A percentile compares a stretch with the other conserved stretches of the same genome.
Evolutionary conservation across 257 asterid species (phyloP).

Genomic region (Nicotiana undulata): DNA sequence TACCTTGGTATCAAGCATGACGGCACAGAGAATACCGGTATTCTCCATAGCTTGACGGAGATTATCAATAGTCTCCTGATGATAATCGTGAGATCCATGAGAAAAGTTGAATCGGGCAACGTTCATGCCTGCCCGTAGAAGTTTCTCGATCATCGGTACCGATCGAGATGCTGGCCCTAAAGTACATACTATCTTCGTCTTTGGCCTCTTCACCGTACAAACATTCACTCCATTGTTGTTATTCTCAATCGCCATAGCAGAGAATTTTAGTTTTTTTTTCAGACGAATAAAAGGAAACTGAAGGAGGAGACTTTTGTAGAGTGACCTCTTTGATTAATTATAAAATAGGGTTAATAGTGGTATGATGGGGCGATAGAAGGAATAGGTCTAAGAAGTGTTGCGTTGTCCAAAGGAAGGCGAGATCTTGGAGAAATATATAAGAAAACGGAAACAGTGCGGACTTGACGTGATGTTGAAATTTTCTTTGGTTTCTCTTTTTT

Average conservation of each 20-base stretch:
- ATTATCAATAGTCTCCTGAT: slow-evolving; percentile 70
- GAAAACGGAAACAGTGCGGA: background rate
- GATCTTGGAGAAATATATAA: background rate
- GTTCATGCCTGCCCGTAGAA: slow-evolving; percentile 63
- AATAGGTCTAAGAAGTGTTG: background rate
- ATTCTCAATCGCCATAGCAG: background rate
- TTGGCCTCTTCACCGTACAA: slow-evolving; percentile 29
- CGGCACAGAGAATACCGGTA: slow-evolving; percentile 69
- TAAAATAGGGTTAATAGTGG: background rate
- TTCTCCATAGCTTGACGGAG: slow-evolving; percentile 61
- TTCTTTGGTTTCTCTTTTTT: background rate
- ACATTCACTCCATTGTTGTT: background rate
- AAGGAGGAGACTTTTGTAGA: background rate
- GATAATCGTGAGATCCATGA: slow-evolving; percentile 66
- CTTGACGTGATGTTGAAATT: slow-evolving; percentile 6
- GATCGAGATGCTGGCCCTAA: slow-evolving; percentile 76
- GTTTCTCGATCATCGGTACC: slow-evolving; percentile 61
- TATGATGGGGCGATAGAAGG: background rate
- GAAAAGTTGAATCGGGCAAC: slow-evolving; percentile 76
- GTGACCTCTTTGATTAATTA: no score
- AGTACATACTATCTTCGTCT: slow-evolving; percentile 72
- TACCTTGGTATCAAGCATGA: slow-evolving; percentile 76
- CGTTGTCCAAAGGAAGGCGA: background rate
- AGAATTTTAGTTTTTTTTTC: no score
- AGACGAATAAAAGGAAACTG: background rate